Evolutionary conservation across 2,329 filamentous ascomycete species (phyloP).

Genomic region (Didymosphaeria variabile): DNA sequence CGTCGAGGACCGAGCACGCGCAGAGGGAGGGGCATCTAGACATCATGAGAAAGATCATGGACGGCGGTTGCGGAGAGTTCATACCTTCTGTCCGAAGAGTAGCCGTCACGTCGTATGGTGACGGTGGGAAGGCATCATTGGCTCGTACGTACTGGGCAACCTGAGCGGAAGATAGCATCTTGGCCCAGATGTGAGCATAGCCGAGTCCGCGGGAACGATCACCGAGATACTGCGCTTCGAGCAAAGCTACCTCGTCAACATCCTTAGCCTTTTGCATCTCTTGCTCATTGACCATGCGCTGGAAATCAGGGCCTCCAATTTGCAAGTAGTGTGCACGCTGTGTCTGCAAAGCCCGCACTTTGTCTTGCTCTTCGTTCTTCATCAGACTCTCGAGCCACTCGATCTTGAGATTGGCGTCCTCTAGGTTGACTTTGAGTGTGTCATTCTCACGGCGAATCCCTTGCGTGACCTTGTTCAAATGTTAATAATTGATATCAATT

Average conservation of each 20-base stretch:
- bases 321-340: neutral
- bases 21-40: neutral
- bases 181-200: neutral
- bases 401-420: neutral
- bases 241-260: neutral
- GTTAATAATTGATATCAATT: neutral
- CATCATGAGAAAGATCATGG: neutral
- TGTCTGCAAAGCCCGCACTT: neutral
- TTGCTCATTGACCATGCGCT: neutral
- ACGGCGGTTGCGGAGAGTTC: neutral
- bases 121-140: neutral
- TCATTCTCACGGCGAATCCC: constrained; percentile 2
- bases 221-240: neutral
- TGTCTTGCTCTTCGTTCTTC: neutral
- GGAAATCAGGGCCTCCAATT: neutral
- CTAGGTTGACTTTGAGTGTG: neutral
- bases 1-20: neutral
- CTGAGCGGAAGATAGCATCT: neutral
- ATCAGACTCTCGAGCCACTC: neutral
- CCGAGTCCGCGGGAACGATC: neutral
- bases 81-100: neutral
- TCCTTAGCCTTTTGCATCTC: neutral
- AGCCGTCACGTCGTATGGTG: neutral
- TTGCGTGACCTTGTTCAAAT: neutral
- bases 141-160: neutral